phyloP scores from a whole-genome alignment of 2,329 filamentous ascomycete genomes.

The Epichloe sp. region DNA sequence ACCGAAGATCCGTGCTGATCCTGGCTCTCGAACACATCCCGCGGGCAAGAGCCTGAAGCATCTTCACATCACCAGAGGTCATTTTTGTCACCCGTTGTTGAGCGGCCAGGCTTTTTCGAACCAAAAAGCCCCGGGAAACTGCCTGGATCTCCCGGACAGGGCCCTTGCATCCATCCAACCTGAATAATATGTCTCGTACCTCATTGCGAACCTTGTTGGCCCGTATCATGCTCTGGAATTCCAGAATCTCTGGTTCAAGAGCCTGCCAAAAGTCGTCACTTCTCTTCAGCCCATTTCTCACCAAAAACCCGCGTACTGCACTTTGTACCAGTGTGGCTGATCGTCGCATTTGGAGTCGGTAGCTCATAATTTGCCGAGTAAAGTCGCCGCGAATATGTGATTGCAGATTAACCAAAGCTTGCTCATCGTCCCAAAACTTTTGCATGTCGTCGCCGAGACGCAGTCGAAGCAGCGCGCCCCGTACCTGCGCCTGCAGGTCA shows the following conservation, averaged over 20 bases:
- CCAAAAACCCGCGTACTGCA: constrained; percentile 59
- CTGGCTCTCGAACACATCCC: constrained; percentile 51
- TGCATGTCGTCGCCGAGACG: constrained; percentile 76
- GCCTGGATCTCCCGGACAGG: constrained; percentile 55
- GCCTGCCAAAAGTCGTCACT: constrained; percentile 57
- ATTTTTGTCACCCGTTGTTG: constrained; percentile 43
- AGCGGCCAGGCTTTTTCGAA: constrained; percentile 41
- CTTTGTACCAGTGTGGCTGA: constrained; percentile 77
- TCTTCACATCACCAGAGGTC: constrained; percentile 37
- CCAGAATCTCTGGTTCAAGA: constrained; percentile 58
- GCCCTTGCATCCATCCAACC: constrained; percentile 48
- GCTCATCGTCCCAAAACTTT: constrained; percentile 74
- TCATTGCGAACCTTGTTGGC: constrained; percentile 51
- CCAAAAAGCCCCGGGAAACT: constrained; percentile 52
- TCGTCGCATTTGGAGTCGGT: constrained; percentile 67
- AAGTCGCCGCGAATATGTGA: constrained; percentile 79
- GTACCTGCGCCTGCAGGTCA: constrained; percentile 77
- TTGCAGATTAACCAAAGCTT: constrained; percentile 68
- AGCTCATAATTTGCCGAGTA: constrained; percentile 67
- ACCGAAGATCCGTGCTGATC: constrained; percentile 38
- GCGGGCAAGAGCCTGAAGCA: constrained; percentile 53
- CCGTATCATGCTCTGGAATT: constrained; percentile 70
- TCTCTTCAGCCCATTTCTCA: constrained; percentile 48
- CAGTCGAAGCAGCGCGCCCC: constrained; percentile 68
- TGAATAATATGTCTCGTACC: constrained; percentile 40